A percentile compares a stretch with the other conserved stretches of the same genome.
Conservation (phyloP, 495 filamentous ascomycete species). For the Cercophora newfieldiana region DNA sequence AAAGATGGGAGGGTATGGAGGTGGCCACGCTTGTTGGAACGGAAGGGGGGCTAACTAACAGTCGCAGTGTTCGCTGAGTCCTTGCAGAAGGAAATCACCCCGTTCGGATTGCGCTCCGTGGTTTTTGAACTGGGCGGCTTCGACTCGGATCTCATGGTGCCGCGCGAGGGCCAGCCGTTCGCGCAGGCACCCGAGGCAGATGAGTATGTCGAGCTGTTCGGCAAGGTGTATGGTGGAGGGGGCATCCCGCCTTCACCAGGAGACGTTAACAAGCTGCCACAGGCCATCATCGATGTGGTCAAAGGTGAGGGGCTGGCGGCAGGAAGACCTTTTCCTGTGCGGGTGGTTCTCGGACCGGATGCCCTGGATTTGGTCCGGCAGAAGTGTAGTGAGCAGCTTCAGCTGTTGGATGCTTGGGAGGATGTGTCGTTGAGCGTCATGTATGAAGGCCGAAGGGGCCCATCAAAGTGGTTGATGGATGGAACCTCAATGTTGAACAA, state of each 20-base stretch:
- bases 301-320: constrained; percentile 19
- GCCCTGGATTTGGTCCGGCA: constrained; percentile 15
- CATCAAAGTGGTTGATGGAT: constrained; percentile 16
- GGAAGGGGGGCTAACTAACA: background rate
- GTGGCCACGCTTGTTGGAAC: background rate
- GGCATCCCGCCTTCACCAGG: constrained; percentile 14
- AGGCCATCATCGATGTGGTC: constrained; percentile 23
- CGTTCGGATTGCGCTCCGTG: constrained; percentile 20
- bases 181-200: constrained; percentile 11
- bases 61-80: constrained; percentile 24
- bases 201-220: constrained; percentile 22
- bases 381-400: constrained; percentile 24
- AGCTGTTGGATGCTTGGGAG: constrained; percentile 21
- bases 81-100: constrained; percentile 22
- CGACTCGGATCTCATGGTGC: constrained; percentile 14
- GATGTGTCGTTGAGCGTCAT: constrained; percentile 20
- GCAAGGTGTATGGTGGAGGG: constrained; percentile 1
- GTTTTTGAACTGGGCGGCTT: constrained; percentile 29
- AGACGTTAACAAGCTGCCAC: constrained; percentile 24
- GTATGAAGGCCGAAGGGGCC: constrained; percentile 18
- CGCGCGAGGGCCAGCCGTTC: background rate
- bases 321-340: constrained; percentile 13
- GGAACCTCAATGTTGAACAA: constrained; percentile 12
- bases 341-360: constrained; percentile 22
- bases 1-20: background rate